phyloP scores from a whole-genome alignment of 345 rosid species.

The Cardamine resedifolia region DNA sequence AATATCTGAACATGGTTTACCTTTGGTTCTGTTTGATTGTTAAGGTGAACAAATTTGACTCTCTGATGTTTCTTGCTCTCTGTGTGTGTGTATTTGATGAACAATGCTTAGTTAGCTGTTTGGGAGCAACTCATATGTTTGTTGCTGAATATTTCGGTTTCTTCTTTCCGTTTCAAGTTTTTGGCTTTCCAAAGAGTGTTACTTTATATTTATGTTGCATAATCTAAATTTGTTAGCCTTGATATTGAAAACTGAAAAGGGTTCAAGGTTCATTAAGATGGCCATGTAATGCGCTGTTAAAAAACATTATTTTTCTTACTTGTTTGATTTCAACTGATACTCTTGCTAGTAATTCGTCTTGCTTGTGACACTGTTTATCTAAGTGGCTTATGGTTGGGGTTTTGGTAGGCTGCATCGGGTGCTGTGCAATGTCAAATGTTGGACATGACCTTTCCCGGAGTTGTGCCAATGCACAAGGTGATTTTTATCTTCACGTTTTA shows the following conservation, averaged over 20 bases:
- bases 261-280: not conserved
- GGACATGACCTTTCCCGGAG: constrained; percentile 96
- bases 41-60: not conserved
- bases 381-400: constrained; percentile 10
- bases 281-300: too few species aligned
- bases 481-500: not conserved
- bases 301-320: not conserved
- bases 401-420: constrained; percentile 85
- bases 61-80: constrained; percentile 12
- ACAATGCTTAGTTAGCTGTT: not conserved
- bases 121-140: constrained; percentile 2
- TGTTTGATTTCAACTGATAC: not conserved
- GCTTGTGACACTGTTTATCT: constrained; percentile 13
- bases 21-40: not conserved
- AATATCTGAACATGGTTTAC: not conserved
- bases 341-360: not conserved
- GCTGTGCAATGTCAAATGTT: constrained; percentile 98
- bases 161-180: not conserved
- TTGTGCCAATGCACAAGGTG: constrained; percentile 98
- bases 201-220: not conserved
- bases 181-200: not conserved
- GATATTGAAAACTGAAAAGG: not conserved
- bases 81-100: constrained; percentile 12
- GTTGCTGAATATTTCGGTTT: not conserved
- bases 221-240: not conserved